These are phyloP conservation scores for Aspergillus sp. DNA, from an alignment of 2,329 filamentous ascomycete genomes.

Conservation along the genomic window DNA sequence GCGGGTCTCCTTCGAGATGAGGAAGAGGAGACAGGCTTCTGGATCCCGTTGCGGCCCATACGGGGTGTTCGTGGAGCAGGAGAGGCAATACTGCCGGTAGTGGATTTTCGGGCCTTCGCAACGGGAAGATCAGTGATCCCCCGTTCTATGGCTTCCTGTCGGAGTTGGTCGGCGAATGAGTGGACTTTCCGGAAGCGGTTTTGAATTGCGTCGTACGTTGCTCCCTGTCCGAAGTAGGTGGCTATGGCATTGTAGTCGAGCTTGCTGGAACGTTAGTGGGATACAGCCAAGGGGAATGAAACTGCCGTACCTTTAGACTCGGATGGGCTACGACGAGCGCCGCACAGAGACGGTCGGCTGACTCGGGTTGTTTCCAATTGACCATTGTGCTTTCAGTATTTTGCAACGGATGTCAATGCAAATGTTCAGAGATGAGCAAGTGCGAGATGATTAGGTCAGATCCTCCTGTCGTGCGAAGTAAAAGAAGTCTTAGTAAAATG, in stretches of 20 bases:
- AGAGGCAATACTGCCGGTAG: not conserved
- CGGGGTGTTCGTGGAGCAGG: conserved; percentile 20
- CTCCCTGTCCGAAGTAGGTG: conserved; percentile 46
- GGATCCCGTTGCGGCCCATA: conserved; percentile 17
- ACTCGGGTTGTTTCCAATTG: conserved; percentile 31
- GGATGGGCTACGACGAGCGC: conserved; percentile 32
- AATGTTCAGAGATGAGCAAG: not conserved
- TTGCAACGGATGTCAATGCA: not conserved
- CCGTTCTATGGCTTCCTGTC: conserved; percentile 24
- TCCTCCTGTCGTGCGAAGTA: not conserved
- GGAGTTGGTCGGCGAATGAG: conserved; percentile 40
- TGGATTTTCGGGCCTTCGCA: not conserved
- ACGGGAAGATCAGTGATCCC: conserved; percentile 17
- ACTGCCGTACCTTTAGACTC: conserved; percentile 23
- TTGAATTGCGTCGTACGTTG: conserved; percentile 53
- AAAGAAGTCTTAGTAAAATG: not conserved
- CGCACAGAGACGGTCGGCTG: conserved; percentile 29
- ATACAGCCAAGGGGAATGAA: not conserved
- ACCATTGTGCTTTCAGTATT: conserved; percentile 25
- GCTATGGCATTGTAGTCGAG: conserved; percentile 49
- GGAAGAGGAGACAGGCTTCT: conserved; percentile 14
- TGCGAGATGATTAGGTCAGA: not conserved
- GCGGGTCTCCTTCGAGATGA: not conserved
- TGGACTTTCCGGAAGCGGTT: conserved; percentile 50
- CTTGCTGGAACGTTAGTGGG: conserved; percentile 29